Conservation (phyloP, 2,329 filamentous ascomycete genomes). For the Sphaerulina musiva region DNA sequence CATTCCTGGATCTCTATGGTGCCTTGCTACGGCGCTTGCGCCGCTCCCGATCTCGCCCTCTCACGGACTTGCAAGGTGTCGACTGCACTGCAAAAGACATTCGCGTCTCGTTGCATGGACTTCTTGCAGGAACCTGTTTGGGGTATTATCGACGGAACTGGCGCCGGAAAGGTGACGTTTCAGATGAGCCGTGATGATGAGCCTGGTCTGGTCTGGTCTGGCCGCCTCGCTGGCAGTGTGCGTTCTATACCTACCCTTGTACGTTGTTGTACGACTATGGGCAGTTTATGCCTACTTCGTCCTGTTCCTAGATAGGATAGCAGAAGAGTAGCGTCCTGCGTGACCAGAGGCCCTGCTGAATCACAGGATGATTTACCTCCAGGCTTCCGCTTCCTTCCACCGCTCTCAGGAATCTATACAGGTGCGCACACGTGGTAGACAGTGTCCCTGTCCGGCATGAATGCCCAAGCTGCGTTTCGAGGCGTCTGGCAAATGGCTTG, state of each 20-base stretch:
- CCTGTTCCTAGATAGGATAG: neutral
- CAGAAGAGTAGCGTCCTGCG: neutral
- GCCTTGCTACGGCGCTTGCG: neutral
- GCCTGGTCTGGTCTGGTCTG: neutral
- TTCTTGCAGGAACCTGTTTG: neutral
- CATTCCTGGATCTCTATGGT: neutral
- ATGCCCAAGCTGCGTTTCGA: no score
- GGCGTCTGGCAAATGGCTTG: no score
- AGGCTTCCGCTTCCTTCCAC: neutral
- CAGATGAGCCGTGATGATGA: neutral
- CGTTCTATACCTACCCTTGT: neutral
- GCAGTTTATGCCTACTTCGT: neutral
- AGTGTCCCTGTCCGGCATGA: no score
- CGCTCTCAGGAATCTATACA: neutral
- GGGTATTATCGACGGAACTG: neutral
- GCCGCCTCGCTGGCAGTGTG: no score
- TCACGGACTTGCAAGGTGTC: neutral
- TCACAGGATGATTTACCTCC: neutral
- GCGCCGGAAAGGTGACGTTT: neutral
- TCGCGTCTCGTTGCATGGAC: neutral
- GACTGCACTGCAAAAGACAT: neutral
- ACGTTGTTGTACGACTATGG: neutral
- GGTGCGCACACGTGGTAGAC: no score
- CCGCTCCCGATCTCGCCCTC: neutral
- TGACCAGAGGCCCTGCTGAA: neutral